These are phyloP conservation scores for Penicillium sp. DNA, from an alignment of 2,329 filamentous ascomycete genomes.

Conservation along the genomic window DNA sequence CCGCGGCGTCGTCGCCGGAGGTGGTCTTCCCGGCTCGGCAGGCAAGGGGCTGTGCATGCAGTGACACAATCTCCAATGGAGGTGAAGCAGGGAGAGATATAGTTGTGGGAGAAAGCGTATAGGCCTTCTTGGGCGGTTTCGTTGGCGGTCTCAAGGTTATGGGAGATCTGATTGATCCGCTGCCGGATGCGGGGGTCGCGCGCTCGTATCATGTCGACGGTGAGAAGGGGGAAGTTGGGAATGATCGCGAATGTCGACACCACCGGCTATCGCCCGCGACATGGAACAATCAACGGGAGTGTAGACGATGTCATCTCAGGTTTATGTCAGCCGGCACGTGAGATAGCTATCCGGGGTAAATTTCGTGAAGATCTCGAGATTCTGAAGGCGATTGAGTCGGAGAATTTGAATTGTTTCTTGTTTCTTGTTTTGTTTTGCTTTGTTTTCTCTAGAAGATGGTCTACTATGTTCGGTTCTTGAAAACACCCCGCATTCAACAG, in stretches of 20 bases:
- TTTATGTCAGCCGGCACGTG: conserved; percentile 32
- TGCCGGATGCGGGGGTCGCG: conserved; percentile 85
- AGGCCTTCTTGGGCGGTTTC: conserved; percentile 89
- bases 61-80: conserved; percentile 67
- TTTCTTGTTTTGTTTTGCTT: not conserved
- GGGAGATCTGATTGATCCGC: conserved; percentile 88
- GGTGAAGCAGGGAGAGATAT: conserved; percentile 77
- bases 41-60: conserved; percentile 67
- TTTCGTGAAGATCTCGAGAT: not conserved
- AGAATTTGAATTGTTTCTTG: too few species aligned
- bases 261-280: conserved; percentile 16
- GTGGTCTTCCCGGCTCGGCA: conserved; percentile 72
- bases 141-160: conserved; percentile 86
- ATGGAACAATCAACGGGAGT: conserved; percentile 14
- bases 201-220: conserved; percentile 56
- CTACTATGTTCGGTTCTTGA: conserved; percentile 69
- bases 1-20: conserved; percentile 68
- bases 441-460: conserved; percentile 43
- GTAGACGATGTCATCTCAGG: conserved; percentile 29
- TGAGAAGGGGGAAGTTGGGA: too few species aligned
- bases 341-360: conserved; percentile 7
- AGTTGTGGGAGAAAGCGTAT: conserved; percentile 84
- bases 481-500: conserved; percentile 55
- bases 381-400: too few species aligned
- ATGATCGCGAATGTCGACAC: conserved; percentile 8